Percentiles rank a stretch among this genome's conserved stretches.
Conservation (phyloP, 371 early-diverging fungal genomes). For the Coemansia sp. region DNA sequence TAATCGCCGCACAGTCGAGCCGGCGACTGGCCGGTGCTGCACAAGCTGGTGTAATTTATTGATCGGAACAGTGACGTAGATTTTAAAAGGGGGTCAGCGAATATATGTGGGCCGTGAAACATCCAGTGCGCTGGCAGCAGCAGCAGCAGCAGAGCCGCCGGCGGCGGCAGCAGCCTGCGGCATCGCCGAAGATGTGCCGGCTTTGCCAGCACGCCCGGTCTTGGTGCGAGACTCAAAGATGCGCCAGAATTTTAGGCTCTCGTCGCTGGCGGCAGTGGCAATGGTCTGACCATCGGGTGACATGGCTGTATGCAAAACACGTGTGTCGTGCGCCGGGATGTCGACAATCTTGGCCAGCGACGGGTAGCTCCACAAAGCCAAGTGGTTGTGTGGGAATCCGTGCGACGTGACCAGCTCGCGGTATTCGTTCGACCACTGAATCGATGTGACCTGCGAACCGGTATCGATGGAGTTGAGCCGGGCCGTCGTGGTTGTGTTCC, state of each 20-base stretch:
- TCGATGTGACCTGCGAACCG: slow-evolving; percentile 92
- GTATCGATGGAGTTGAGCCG: slow-evolving; percentile 72
- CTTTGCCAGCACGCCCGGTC: slow-evolving; percentile 10
- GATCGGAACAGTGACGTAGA: too few relatives aligned
- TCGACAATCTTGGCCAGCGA: slow-evolving; percentile 73
- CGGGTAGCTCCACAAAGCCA: slow-evolving; percentile 91
- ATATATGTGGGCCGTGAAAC: slow-evolving; percentile 25
- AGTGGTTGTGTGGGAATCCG: slow-evolving; percentile 85
- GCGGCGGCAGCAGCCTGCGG: background rate
- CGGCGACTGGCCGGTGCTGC: too few relatives aligned
- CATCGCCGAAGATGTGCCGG: slow-evolving; percentile 3
- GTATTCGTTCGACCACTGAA: slow-evolving; percentile 89
- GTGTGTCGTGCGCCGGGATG: slow-evolving; percentile 80
- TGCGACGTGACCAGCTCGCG: slow-evolving; percentile 94
- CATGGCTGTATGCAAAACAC: slow-evolving; percentile 87
- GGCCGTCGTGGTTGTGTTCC: slow-evolving; percentile 84
- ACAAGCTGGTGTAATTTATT: too few relatives aligned
- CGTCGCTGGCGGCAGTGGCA: slow-evolving; percentile 93
- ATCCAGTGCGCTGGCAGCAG: slow-evolving; percentile 12
- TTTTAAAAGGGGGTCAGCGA: slow-evolving; percentile 10
- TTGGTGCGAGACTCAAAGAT: slow-evolving; percentile 61
- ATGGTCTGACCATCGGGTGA: slow-evolving; percentile 93
- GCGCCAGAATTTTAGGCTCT: slow-evolving; percentile 98
- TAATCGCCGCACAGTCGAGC: too few relatives aligned
- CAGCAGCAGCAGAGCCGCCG: background rate